Percentiles rank a stretch among this genome's conserved stretches.
These are phyloP conservation scores for Candida jianshihensis DNA, from an alignment of 805 yeast species.

Conservation along the genomic window DNA sequence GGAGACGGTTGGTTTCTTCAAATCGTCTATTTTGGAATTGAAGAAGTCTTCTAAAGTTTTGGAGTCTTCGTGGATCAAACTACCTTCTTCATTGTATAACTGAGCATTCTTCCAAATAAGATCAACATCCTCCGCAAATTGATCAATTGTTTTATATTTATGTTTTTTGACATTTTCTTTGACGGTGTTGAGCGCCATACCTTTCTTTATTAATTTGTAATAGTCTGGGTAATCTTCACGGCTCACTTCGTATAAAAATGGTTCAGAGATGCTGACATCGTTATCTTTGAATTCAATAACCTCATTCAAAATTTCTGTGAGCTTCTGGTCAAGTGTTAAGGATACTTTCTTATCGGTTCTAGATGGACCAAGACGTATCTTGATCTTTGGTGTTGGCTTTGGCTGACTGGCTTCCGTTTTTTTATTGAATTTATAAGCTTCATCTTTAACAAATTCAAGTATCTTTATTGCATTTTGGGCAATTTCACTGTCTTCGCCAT, in stretches of 20 bases:
- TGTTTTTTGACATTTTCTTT: conserved; percentile 44
- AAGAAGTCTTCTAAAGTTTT: conserved; percentile 48
- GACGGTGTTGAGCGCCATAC: conserved; percentile 66
- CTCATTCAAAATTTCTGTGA: conserved; percentile 9
- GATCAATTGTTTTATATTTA: conserved; percentile 47
- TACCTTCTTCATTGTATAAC: conserved; percentile 65
- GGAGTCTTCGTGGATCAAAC: conserved; percentile 70
- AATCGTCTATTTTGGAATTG: conserved; percentile 29
- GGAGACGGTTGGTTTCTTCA: conserved; percentile 13
- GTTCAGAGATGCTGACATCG: conserved; percentile 44
- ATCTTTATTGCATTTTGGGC: conserved; percentile 59
- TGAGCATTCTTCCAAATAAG: conserved; percentile 76
- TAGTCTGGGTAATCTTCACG: conserved; percentile 74
- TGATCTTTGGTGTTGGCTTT: conserved; percentile 14
- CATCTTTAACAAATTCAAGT: conserved; percentile 47
- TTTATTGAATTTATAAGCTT: conserved; percentile 17
- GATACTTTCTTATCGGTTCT: not conserved
- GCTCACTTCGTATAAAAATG: conserved; percentile 72
- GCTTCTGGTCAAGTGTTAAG: conserved; percentile 14
- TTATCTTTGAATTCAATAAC: conserved; percentile 20
- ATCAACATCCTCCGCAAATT: conserved; percentile 50
- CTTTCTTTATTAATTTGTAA: conserved; percentile 60
- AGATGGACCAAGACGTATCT: conserved; percentile 2
- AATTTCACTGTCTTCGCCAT: conserved; percentile 58
- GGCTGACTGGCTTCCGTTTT: conserved; percentile 25